phyloP scores from a whole-genome alignment of 768 basidiomycete genomes.

The Naganishia antarctica region DNA sequence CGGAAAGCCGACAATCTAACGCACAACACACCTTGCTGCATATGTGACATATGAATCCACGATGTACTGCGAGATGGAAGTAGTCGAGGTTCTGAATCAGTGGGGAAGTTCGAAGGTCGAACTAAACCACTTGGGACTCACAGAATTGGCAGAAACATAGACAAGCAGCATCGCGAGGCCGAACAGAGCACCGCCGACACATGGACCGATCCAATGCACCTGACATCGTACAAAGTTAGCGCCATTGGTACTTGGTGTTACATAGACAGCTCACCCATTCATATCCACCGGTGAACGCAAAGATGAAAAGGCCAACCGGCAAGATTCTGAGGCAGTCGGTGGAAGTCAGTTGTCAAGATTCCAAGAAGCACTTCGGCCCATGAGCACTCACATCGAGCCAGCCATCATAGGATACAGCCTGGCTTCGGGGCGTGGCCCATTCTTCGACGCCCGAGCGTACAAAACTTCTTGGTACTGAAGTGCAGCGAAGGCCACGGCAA shows the following conservation, averaged over 20 bases:
- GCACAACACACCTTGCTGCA: slow-evolving; percentile 41
- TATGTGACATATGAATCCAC: slow-evolving; percentile 42
- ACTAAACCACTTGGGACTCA: slow-evolving; percentile 27
- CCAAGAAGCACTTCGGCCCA: too few species aligned
- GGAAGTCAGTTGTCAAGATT: too few species aligned
- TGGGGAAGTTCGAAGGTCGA: too few species aligned
- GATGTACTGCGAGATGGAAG: slow-evolving; percentile 16
- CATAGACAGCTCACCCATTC: too few species aligned
- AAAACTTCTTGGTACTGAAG: slow-evolving; percentile 39
- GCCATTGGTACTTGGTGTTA: too few species aligned
- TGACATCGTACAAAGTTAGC: too few species aligned
- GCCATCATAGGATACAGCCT: slow-evolving; percentile 42
- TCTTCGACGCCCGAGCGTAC: slow-evolving; percentile 29
- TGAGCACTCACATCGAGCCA: slow-evolving; percentile 30
- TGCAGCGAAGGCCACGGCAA: slow-evolving; percentile 28
- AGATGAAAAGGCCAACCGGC: slow-evolving; percentile 64
- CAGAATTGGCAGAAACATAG: slow-evolving; percentile 61
- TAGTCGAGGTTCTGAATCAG: too few species aligned
- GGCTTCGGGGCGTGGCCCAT: slow-evolving; percentile 32
- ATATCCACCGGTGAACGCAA: slow-evolving; percentile 64
- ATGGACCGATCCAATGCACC: slow-evolving; percentile 69
- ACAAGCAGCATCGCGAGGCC: slow-evolving; percentile 58
- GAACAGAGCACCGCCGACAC: slow-evolving; percentile 57
- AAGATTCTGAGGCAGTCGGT: slow-evolving; percentile 53
- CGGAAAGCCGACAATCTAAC: too few species aligned